Evolutionary conservation across 1,284 basidiomycete species (phyloP), one percentile per base, ranked within the genome.

Genomic region (Amylostereum chailletii): DNA sequence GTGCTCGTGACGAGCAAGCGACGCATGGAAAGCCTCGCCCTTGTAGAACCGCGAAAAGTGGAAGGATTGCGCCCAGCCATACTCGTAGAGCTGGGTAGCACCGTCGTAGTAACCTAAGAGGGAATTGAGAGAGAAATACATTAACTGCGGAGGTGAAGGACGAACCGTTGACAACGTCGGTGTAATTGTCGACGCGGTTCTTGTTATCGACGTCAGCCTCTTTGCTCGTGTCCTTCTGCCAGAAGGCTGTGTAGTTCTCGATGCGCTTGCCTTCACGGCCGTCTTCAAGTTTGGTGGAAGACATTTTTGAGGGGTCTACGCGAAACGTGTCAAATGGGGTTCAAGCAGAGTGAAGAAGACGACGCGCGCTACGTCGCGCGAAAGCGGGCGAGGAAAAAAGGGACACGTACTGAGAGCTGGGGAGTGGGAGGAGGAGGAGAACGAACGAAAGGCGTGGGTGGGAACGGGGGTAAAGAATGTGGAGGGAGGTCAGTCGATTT

Each of bases 41-140:
- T 87, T 88, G 81, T 90, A 94, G 77, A 96, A 99, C 39, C 96
- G 91, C 50, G 91, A 96, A 69, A 99, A 99, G 72, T 99, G 95
- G 82, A 99, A 99, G 43, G 88, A 94, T 53, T 85, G 75, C 5
- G 79, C 80, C 93, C 92, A 95, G 50, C 91, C 94, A 64, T 93
- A 98, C 70, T 99, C 95, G 75, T 98, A 99, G 50, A 99, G 76
- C 65, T 94, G 84, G 19, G 95, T 99, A 4, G 94, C 95, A 58
- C 92, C 94, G 62, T 98, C 94, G 61, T 97, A 97, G 74, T 96
- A 97, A 40, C 91, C 90, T 91, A 31, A 9, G 34, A 43, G 2
- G n/a, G 11, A 11, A 38, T 19, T 37, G 42, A 11, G 36, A 26
- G 32, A 29, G 41, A 47, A 34, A 47, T 3, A 40, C 42, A 27